Evolutionary conservation across 768 basidiomycete species (phyloP), one percentile per base, ranked within the genome.

Genomic region (Boletus subcaerulescens): DNA sequence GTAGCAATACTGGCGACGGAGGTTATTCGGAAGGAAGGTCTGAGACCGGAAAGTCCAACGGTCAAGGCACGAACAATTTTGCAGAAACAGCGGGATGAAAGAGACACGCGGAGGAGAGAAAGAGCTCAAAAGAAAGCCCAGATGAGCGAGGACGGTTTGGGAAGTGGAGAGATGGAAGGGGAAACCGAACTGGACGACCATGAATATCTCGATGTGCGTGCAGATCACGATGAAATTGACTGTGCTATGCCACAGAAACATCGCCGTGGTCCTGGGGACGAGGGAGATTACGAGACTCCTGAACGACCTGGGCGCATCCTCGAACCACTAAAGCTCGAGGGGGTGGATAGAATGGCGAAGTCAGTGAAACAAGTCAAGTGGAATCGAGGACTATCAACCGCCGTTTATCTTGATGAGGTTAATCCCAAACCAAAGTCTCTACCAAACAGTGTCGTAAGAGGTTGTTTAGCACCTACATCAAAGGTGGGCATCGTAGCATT

Each of bases 261-360:
- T 71, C 71, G 67, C 49, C 74, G 84, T 62, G 91, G 85, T 2
- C 81, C 90, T 5, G 91, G 91, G 3, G 91, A 93, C 24, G 89
- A 91, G 26, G 90, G 86, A 61, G 89, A 90, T 55, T 91, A 90
- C 60, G 77, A 79, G 62, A 88, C 87, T 12, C 89, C 89, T 3
- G 74, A 78, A 43, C 73, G 73, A 60, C 71, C 73, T 35, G 72
- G 72, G 26, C 70, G 73, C 45, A 68, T 71, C 36, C 50, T 70
- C 50, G 83, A 81, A 67, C 67, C 74, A 15, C 66, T 73, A 18
- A 68, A 72, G 49, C 74, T 73, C 33, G 66, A 60, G 15, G 74
- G 71, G 26, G 73, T 66, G 18, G 71, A 64, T 45, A 68, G 66
- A 38, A 61, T 64, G 47, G 53, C 33, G 40, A 67, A 59, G 50